Evolutionary conservation across 106 monocot species (phyloP), one percentile per base, ranked within the genome.

Genomic region (Acorus calamus): DNA sequence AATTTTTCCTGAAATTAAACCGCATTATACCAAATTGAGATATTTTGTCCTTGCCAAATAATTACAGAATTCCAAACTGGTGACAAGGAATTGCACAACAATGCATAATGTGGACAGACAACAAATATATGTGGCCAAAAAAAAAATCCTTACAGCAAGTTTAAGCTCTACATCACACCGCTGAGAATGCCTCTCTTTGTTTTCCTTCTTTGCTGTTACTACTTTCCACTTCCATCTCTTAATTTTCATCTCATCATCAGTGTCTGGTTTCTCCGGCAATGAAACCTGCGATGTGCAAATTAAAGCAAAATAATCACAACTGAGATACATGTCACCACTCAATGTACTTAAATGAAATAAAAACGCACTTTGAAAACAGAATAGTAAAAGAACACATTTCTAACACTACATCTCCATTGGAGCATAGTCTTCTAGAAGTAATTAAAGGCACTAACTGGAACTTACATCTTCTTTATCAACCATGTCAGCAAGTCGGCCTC

Each of bases 111-210:
- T 28, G 28, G 28, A 28, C 28, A 28, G 28, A 28, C 28, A 28
- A 28, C 28, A 28, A 28, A 28, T 28, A 28, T 28, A 28, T 28
- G 28, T 28, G 28, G 28, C 28, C 28, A 28, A 28, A 28, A 28
- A 28, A 5, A 11, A 79, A 71, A 14, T 53, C 59, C 80, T 79
- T 86, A 99, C 98, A 53, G 92, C 67, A 77, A 99, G 85, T 83
- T 92, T 99, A 61, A 99, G 98, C 63, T 99, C 98, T 43, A 88
- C 73, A 74, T 99, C 98, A 71, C 98, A 99, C 6, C 92, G 84
- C 66, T 77, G 83, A 65, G 98, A 92, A 73, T 92, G 92, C 28
- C 74, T 83, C 77, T 99, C 98, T 71, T 74, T 88, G 68, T 99
- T 99, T 71, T 83, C 81, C 54, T 99, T 99, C 77, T 81, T 99